Conservation (phyloP, 352 stramenopile species). For the Phytophthora tentaculata region DNA sequence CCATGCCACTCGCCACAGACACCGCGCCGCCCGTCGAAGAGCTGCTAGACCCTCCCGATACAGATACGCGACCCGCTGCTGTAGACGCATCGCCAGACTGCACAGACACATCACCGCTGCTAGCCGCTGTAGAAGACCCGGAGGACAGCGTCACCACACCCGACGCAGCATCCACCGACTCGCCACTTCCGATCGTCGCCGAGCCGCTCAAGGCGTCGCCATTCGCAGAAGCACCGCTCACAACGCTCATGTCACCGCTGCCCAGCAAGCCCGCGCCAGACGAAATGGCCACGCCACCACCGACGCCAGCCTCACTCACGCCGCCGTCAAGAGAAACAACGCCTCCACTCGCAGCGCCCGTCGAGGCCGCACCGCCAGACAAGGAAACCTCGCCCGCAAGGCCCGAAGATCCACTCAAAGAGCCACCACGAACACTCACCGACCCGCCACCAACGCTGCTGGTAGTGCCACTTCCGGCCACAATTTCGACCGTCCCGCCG, state of each 20-base stretch:
- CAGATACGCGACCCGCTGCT: slow-evolving; percentile 20
- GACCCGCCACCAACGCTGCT: slow-evolving; percentile 19
- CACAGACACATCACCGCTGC: slow-evolving; percentile 25
- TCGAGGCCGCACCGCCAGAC: slow-evolving; percentile 25
- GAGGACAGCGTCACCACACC: slow-evolving; percentile 20
- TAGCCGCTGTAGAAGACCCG: slow-evolving; percentile 9
- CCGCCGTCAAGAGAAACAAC: slow-evolving; percentile 14
- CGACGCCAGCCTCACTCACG: slow-evolving; percentile 7
- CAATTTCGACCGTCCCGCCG: slow-evolving; percentile 15
- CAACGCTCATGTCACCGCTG: slow-evolving; percentile 14
- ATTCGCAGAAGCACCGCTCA: slow-evolving; percentile 8
- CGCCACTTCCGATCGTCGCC: slow-evolving; percentile 5
- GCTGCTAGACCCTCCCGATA: slow-evolving; percentile 23
- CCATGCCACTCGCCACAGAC: slow-evolving; percentile 29
- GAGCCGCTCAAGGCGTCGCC: slow-evolving; percentile 9
- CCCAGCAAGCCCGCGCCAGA: slow-evolving; percentile 24
- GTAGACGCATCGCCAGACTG: slow-evolving; percentile 13
- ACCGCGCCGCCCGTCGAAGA: slow-evolving; percentile 26
- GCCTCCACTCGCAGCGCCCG: slow-evolving; percentile 14
- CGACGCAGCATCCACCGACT: slow-evolving; percentile 7
- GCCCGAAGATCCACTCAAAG: slow-evolving; percentile 18
- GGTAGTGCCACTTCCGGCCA: slow-evolving; percentile 21
- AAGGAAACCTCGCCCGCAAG: slow-evolving; percentile 18
- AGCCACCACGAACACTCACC: slow-evolving; percentile 18
- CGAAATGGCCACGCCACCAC: slow-evolving; percentile 10